Base-by-base conservation (phyloP, 345 rosid species). In the Hibiscus tridactylites region DNA sequence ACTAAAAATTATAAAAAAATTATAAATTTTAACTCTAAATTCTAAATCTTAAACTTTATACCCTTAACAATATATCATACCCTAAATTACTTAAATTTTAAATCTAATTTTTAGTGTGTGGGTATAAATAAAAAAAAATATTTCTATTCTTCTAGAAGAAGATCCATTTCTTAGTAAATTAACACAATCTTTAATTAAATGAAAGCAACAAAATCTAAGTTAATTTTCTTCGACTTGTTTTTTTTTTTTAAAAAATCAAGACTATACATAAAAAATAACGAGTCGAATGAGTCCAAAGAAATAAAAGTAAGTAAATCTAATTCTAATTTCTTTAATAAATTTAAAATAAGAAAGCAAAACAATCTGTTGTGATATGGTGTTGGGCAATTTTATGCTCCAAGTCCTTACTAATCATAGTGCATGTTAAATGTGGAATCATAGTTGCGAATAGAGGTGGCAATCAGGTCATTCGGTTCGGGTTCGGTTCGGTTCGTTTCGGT, bases 11-110 rank as follows among this genome's bases (percentile, higher is more conserved):
- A 21, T 21, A 21, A 21, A 21, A 21, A 21, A 21, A 21, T 21
- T 21, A 21, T 21, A 21, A 21, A 21, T 21, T 21, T 21, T 21
- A 21, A 21, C 21, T 21, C 21, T 21, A 21, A 21, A 21, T 21
- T 21, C 0, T 21, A 21, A 21, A 71, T 97, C 99, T 57, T 97
- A 86, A 73, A 92, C 92, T 62, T 97, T 97, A 0, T 21, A 21
- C 0, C 0, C 21, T 21, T 0, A 21, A 21, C 0, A 21, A 21
- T 21, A 21, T 21, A 21, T 0, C 0, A 0, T 21, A 21, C 21
- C 21, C 21, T 21, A 21, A 21, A 21, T 21, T 21, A 0, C 24
- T 21, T 21, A 21, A 21, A 21, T 21, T 1, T 0, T 21, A 21
- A 21, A 21, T 1, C 0, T 21, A 21, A 21, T 21, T 21, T 21